Base-by-base conservation (phyloP, 257 asterid species). In the Marsdenia floribunda region DNA sequence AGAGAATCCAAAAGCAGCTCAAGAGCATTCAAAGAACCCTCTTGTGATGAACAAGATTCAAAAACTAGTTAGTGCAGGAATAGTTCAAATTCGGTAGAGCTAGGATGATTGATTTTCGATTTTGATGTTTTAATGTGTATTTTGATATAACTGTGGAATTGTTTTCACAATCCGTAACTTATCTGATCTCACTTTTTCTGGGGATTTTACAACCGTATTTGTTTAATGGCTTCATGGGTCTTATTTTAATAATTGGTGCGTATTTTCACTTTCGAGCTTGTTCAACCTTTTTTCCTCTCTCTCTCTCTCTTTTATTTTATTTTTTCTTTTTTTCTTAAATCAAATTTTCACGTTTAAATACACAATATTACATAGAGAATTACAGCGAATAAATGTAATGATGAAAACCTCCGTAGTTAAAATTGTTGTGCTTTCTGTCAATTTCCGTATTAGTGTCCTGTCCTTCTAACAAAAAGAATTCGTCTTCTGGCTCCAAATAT, bases 41-140 rank as follows among this genome's bases (percentile, higher is more conserved):
- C 83, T 26, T 11, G 99, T 94, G 75, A 94, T 89, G 99, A 79
- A 67, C 86, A 94, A 92, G 91, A 86, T 94, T 37, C 97, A 94
- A 87, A 92, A 94, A 77, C 93, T 94, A 22, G 76, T 92, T 59
- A 90, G 82, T 73, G 95, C 97, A 0, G 99, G 99, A 75, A 94
- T 94, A 13, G 96, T 94, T 38, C 99, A 94, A 78, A 81, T 94
- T 50, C 83, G 68, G 77, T 94, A 71, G 77, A 80, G 33, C 38
- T 35, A 9, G 21, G n/a, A 44, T 0, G 49, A 44, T 8, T n/a
- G 47, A 35, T 24, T 50, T 22, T 9, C 61, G 49, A 53, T 75
- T 33, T 50, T 29, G n/a, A 42, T 21, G 38, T 54, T 55, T 64
- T 71, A 47, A 12, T 37, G 60, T 68, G 66, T 47, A 26, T 40